These are phyloP conservation scores for Cutaneotrichosporon cavernicola DNA, from an alignment of 1,284 basidiomycete species.

Conservation along the genomic window DNA sequence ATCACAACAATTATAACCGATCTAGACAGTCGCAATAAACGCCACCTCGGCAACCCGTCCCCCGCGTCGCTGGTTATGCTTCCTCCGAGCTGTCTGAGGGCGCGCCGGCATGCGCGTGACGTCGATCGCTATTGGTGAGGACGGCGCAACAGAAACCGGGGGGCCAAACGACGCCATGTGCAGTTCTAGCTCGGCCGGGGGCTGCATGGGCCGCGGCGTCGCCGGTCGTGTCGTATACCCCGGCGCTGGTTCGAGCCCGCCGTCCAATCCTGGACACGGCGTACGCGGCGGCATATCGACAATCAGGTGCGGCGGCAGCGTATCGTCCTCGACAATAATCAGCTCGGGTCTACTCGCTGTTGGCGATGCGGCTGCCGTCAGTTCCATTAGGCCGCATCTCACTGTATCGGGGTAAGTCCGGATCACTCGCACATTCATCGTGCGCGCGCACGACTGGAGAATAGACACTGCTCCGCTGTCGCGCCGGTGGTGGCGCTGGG, in stretches of 20 bases:
- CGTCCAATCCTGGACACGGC: background rate
- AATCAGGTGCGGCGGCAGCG: background rate
- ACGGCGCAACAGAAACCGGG: no score
- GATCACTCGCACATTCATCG: slow-evolving; percentile 2
- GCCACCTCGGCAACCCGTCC: background rate
- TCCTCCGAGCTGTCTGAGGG: background rate
- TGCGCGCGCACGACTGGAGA: background rate
- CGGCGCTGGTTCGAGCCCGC: background rate
- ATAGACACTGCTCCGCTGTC: background rate
- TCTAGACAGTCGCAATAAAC: background rate
- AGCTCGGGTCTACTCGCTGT: background rate
- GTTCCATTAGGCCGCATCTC: background rate
- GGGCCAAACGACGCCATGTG: background rate
- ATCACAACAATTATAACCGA: background rate
- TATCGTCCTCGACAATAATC: slow-evolving; percentile 2
- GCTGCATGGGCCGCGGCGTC: background rate
- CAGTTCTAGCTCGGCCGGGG: background rate
- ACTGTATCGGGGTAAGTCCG: slow-evolving; percentile 1
- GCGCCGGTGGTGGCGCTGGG: background rate
- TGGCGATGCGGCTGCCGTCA: background rate
- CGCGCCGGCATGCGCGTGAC: slow-evolving; percentile 1
- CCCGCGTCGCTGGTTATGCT: background rate
- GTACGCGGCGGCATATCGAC: background rate
- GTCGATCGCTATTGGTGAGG: background rate
- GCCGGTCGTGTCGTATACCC: background rate